Conservation (phyloP, 352 stramenopile genomes). For the Thraustochytrium sp. region DNA sequence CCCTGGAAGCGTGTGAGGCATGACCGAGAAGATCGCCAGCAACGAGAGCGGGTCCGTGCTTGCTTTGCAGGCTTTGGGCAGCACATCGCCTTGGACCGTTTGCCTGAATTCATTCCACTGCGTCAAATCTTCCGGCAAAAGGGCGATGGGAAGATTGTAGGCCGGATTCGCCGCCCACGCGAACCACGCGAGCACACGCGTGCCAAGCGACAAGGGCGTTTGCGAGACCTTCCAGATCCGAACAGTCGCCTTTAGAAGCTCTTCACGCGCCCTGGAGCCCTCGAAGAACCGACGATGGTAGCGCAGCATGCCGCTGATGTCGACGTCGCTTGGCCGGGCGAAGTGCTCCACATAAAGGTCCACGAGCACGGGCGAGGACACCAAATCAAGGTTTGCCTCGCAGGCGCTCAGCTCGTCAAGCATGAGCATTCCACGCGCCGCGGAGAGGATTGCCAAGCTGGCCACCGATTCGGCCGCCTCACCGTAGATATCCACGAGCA, state of each 20-base stretch:
- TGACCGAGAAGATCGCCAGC: slow-evolving; percentile 2
- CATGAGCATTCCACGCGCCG: not conserved
- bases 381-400: not conserved
- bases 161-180: slow-evolving; percentile 31
- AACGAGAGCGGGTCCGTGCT: slow-evolving; percentile 10
- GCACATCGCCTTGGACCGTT: not conserved
- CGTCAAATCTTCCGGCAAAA: not conserved
- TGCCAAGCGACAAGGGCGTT: too few species aligned
- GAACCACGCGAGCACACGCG: slow-evolving; percentile 25
- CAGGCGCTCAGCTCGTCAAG: not conserved
- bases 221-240: not conserved
- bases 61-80: slow-evolving; percentile 11
- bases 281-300: slow-evolving; percentile 2
- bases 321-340: not conserved
- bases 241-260: not conserved
- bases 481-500: not conserved
- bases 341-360: slow-evolving; percentile 12
- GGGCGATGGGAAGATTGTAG: not conserved
- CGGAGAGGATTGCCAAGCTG: not conserved
- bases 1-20: slow-evolving; percentile 23
- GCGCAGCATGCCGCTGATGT: not conserved
- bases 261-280: not conserved
- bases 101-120: slow-evolving; percentile 19
- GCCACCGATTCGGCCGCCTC: not conserved
- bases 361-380: not conserved